Conservation (phyloP, 768 basidiomycete species). For the Mycena albidolilacea region DNA sequence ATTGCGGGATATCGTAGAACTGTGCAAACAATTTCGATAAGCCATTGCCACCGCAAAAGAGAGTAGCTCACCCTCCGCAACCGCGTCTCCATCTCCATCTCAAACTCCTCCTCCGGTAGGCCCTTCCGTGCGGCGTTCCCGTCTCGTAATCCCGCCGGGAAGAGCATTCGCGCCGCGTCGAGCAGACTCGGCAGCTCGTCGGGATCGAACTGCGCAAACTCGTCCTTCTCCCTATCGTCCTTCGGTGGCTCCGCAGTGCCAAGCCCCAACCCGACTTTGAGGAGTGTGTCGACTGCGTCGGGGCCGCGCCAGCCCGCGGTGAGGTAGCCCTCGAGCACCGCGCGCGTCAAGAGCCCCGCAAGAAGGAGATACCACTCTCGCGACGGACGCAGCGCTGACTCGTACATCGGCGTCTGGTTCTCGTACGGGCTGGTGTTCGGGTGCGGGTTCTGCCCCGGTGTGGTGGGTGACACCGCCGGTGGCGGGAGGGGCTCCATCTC, state of each 20-base stretch:
- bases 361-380: slow-evolving; percentile 88
- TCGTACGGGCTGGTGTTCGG: slow-evolving; percentile 35
- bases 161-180: slow-evolving; percentile 79
- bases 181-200: slow-evolving; percentile 80
- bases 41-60: slow-evolving; percentile 18
- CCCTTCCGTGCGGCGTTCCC: slow-evolving; percentile 52
- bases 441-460: not conserved
- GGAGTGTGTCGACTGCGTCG: slow-evolving; percentile 76
- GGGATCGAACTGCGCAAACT: slow-evolving; percentile 76
- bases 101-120: slow-evolving; percentile 79
- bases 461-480: not conserved
- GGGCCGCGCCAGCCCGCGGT: slow-evolving; percentile 85
- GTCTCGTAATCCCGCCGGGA: slow-evolving; percentile 67
- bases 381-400: slow-evolving; percentile 75
- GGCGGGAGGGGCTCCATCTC: slow-evolving; percentile 39
- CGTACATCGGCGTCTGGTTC: slow-evolving; percentile 54
- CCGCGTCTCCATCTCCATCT: slow-evolving; percentile 80
- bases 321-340: slow-evolving; percentile 88
- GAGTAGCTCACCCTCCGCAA: slow-evolving; percentile 71
- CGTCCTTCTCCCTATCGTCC: slow-evolving; percentile 45
- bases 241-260: slow-evolving; percentile 39
- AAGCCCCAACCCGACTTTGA: slow-evolving; percentile 77
- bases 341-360: slow-evolving; percentile 83
- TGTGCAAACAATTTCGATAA: slow-evolving; percentile 45
- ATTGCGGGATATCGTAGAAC: slow-evolving; percentile 84